These are phyloP conservation scores for Symbiodinium natans DNA, from an alignment of 73 alveolate species.

Conservation along the genomic window DNA sequence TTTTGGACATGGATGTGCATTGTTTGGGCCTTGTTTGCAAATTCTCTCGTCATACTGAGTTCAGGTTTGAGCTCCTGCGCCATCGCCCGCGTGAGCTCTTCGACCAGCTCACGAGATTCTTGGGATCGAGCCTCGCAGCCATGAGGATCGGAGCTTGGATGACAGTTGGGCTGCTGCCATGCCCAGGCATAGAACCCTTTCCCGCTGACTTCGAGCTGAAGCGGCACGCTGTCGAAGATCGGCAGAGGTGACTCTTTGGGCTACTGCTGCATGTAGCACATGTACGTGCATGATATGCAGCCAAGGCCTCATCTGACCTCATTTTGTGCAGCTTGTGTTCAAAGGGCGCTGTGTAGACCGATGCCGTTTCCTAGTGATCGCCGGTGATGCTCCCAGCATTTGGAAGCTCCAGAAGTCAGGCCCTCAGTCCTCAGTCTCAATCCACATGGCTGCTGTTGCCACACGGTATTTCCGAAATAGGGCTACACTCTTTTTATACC, in stretches of 20 bases:
- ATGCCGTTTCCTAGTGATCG: neutral
- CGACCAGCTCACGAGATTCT: slow-evolving; percentile 35
- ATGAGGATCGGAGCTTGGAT: neutral
- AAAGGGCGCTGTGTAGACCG: neutral
- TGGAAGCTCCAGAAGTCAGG: neutral
- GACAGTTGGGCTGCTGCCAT: neutral
- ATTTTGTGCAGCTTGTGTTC: neutral
- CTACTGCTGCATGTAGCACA: too few relatives aligned
- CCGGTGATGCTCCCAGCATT: neutral
- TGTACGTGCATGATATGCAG: too few relatives aligned
- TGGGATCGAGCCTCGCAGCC: neutral
- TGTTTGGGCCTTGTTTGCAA: neutral
- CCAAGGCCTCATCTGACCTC: neutral
- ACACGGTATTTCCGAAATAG: too few relatives aligned
- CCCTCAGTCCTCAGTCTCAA: neutral
- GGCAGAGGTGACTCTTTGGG: neutral
- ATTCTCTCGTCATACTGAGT: neutral
- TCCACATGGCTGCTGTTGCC: neutral
- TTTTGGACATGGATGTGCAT: too few relatives aligned
- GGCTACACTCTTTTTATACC: too few relatives aligned
- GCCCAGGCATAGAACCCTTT: slow-evolving; percentile 33
- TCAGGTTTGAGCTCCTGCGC: slow-evolving; percentile 63
- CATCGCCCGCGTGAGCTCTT: slow-evolving; percentile 53
- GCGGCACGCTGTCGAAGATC: slow-evolving; percentile 48
- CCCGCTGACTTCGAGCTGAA: neutral